phyloP scores from a whole-genome alignment of 352 stramenopile genomes.

The Phytopythium aichiense region DNA sequence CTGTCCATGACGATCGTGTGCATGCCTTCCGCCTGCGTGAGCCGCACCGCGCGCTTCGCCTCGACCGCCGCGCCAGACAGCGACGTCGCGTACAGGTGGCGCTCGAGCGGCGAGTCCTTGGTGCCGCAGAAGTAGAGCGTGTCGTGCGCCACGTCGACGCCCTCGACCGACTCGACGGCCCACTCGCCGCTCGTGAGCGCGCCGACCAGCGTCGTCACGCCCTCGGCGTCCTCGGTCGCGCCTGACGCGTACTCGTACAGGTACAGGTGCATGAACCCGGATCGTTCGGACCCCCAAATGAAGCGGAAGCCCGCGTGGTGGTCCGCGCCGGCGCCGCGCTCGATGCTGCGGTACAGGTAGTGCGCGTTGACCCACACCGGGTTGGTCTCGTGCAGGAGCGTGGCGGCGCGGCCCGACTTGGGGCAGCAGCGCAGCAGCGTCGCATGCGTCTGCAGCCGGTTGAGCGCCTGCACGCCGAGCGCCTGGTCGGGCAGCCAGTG shows the following conservation, averaged over 20 bases:
- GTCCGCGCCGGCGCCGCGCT: constrained; percentile 23
- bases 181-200: constrained; percentile 64
- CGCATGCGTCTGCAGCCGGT: constrained; percentile 75
- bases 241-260: constrained; percentile 88
- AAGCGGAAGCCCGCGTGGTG: constrained; percentile 90
- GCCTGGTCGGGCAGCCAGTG: constrained; percentile 94
- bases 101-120: constrained; percentile 83
- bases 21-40: constrained; percentile 83
- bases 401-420: constrained; percentile 46
- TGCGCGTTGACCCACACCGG: constrained; percentile 95
- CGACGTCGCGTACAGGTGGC: constrained; percentile 88
- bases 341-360: constrained; percentile 90
- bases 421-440: constrained; percentile 81
- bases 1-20: constrained; percentile 91
- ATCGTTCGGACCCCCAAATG: constrained; percentile 92
- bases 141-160: constrained; percentile 72
- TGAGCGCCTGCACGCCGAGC: constrained; percentile 87
- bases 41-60: constrained; percentile 39
- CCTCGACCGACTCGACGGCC: constrained; percentile 82
- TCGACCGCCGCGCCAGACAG: constrained; percentile 43
- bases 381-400: constrained; percentile 88
- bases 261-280: constrained; percentile 95
- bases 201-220: constrained; percentile 38
- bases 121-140: constrained; percentile 89
- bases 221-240: constrained; percentile 7